A percentile compares a stretch with the other conserved stretches of the same genome.
Conservation (phyloP, 1,284 basidiomycete genomes). For the Fomitopsis schrenkii region DNA sequence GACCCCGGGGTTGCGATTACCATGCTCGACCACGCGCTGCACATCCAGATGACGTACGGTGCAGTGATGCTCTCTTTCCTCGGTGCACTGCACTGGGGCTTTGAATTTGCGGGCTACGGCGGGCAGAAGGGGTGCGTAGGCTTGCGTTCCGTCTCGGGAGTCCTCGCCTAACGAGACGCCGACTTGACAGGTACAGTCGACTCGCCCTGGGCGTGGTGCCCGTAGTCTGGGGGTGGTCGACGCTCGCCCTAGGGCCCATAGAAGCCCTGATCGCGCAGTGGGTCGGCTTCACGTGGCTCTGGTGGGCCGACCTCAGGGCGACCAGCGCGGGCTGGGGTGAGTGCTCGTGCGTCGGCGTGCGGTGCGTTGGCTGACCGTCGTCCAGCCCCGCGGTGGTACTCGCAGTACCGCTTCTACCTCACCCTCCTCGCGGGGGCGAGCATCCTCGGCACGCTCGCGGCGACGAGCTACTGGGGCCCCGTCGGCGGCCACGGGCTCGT, state of each 20-base stretch:
- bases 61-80: slow-evolving; percentile 93
- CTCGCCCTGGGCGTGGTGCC: slow-evolving; percentile 84
- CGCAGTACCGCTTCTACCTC: slow-evolving; percentile 95
- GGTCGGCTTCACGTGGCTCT: slow-evolving; percentile 81
- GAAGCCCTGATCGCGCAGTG: slow-evolving; percentile 79
- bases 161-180: not conserved
- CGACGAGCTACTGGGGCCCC: slow-evolving; percentile 74
- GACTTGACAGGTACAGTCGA: slow-evolving; percentile 44
- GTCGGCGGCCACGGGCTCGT: slow-evolving; percentile 68
- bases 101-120: slow-evolving; percentile 84
- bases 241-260: slow-evolving; percentile 74
- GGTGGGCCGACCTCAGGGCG: slow-evolving; percentile 80
- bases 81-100: slow-evolving; percentile 92
- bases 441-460: slow-evolving; percentile 76
- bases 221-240: slow-evolving; percentile 84
- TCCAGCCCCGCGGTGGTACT: slow-evolving; percentile 87
- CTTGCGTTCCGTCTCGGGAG: not conserved
- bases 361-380: not conserved
- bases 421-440: slow-evolving; percentile 90
- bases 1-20: slow-evolving; percentile 79
- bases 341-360: slow-evolving; percentile 24
- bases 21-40: slow-evolving; percentile 72
- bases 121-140: slow-evolving; percentile 58
- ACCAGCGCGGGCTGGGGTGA: slow-evolving; percentile 79
- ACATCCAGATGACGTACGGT: slow-evolving; percentile 88